A percentile compares a stretch with the other conserved stretches of the same genome.
These are phyloP conservation scores for Lachancea nothofagi DNA, from an alignment of 805 yeast genomes.

Conservation along the genomic window DNA sequence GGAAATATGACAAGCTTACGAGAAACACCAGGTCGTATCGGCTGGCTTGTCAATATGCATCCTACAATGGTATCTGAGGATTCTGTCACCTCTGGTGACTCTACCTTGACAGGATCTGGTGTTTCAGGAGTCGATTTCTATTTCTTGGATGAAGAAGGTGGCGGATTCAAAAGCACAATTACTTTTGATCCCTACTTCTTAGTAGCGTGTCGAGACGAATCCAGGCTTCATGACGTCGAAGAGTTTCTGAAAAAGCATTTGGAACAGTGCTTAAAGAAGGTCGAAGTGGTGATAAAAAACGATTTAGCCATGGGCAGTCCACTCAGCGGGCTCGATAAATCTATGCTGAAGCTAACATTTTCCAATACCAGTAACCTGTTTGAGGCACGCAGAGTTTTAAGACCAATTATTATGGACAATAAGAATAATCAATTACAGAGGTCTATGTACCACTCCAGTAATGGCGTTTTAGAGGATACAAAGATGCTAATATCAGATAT, in stretches of 20 bases:
- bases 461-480: constrained; percentile 45
- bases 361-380: constrained; percentile 68
- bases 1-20: constrained; percentile 17
- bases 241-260: constrained; percentile 67
- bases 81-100: constrained; percentile 7
- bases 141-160: constrained; percentile 94
- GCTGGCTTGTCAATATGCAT: constrained; percentile 96
- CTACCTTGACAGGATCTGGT: constrained; percentile 39
- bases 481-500: constrained; percentile 65
- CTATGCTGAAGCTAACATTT: constrained; percentile 63
- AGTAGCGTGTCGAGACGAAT: constrained; percentile 48
- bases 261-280: constrained; percentile 56
- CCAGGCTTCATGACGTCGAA: constrained; percentile 61
- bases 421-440: constrained; percentile 53
- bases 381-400: constrained; percentile 62
- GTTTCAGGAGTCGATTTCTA: constrained; percentile 89
- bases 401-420: constrained; percentile 68
- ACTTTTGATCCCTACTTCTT: constrained; percentile 85
- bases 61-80: constrained; percentile 64
- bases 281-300: constrained; percentile 58
- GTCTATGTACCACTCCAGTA: constrained; percentile 48
- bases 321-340: constrained; percentile 64
- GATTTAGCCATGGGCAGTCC: constrained; percentile 84
- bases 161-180: constrained; percentile 81
- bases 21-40: constrained; percentile 37